Evolutionary conservation across 1,284 basidiomycete genomes (phyloP).

Genomic region (Cryptococcus deneoformans): DNA sequence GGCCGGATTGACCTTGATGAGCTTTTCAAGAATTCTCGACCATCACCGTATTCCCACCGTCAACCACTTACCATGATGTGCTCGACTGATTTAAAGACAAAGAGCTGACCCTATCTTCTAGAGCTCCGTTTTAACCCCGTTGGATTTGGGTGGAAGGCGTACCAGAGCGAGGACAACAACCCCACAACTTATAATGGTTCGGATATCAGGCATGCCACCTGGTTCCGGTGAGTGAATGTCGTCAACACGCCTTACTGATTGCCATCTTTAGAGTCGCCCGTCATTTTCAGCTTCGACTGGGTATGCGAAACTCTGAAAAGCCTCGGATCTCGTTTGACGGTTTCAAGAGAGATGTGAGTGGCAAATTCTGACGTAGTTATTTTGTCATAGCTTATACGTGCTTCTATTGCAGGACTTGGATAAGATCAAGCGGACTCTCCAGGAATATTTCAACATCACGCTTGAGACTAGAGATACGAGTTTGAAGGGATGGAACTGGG

Average conservation of each 20-base stretch:
- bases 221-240: constrained; percentile 58
- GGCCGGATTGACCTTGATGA: too few relatives aligned
- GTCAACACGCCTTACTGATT: neutral
- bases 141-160: constrained; percentile 84
- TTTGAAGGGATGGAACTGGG: constrained; percentile 99
- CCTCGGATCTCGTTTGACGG: constrained; percentile 81
- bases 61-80: neutral
- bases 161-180: constrained; percentile 56
- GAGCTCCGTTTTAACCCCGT: constrained; percentile 83
- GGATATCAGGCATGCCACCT: constrained; percentile 84
- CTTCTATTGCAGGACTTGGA: constrained; percentile 68
- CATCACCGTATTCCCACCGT: neutral
- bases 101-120: constrained; percentile 42
- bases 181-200: constrained; percentile 62
- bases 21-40: too few relatives aligned
- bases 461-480: constrained; percentile 84
- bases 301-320: constrained; percentile 59
- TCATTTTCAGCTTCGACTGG: constrained; percentile 83
- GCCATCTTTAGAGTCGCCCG: constrained; percentile 67
- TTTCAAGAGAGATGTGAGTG: constrained; percentile 78
- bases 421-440: constrained; percentile 68
- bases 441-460: constrained; percentile 78
- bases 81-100: neutral
- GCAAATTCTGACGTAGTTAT: neutral
- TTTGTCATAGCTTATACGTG: neutral